Evolutionary conservation across 2,329 filamentous ascomycete genomes (phyloP).

Genomic region (Diaporthe citrichinensis): DNA sequence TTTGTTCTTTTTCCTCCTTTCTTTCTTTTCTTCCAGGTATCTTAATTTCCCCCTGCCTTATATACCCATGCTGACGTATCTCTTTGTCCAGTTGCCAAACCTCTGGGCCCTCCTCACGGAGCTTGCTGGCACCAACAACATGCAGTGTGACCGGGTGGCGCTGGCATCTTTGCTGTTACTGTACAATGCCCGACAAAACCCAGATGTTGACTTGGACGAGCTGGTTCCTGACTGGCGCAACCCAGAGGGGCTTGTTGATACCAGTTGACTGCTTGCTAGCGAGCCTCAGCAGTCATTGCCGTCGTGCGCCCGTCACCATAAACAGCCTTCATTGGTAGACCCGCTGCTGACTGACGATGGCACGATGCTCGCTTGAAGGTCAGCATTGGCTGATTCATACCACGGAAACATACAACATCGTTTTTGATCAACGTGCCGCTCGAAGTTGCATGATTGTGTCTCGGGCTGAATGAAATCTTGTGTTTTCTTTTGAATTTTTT

Average conservation of each 20-base stretch:
- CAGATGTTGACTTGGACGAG: constrained; percentile 10
- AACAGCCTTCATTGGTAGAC: background rate
- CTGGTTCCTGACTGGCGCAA: constrained; percentile 14
- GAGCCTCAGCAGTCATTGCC: background rate
- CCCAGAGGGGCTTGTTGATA: background rate
- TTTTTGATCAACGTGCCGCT: background rate
- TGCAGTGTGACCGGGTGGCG: constrained; percentile 12
- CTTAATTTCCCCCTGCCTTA: background rate
- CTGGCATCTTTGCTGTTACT: constrained; percentile 1
- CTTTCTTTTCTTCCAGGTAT: background rate
- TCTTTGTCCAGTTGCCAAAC: background rate
- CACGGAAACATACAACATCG: background rate
- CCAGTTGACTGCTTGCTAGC: background rate
- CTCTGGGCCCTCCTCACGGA: constrained; percentile 18
- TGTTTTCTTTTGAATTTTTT: background rate
- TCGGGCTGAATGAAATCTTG: background rate
- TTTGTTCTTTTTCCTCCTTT: background rate
- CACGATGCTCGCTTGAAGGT: background rate
- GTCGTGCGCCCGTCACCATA: background rate
- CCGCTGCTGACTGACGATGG: background rate
- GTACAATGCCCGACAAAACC: constrained; percentile 12
- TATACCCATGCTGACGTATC: background rate
- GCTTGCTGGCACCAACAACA: constrained; percentile 20
- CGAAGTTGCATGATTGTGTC: background rate
- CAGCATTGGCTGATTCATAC: background rate